Conservation (phyloP, 768 basidiomycete genomes). For the Ephemerocybe angulata region DNA sequence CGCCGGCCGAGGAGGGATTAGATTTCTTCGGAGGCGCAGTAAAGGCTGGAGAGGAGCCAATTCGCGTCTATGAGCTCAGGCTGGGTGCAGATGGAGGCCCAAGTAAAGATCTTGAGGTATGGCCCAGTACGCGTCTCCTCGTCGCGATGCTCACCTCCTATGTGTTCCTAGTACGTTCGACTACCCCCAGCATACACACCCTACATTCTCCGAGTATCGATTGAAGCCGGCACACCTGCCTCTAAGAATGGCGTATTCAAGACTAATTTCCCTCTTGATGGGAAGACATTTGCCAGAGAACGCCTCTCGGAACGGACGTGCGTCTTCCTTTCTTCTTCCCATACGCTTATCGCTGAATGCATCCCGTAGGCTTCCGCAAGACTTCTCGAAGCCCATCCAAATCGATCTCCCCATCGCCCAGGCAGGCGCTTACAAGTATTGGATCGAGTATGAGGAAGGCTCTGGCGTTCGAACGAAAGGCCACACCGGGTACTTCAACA, state of each 20-base stretch:
- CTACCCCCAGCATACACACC: conserved; percentile 87
- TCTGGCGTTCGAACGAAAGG: conserved; percentile 67
- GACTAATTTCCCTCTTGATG: conserved; percentile 96
- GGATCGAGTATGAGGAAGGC: conserved; percentile 83
- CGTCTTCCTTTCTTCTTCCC: conserved; percentile 24
- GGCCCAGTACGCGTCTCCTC: conserved; percentile 23
- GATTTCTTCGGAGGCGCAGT: conserved; percentile 73
- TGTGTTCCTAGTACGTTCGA: conserved; percentile 74
- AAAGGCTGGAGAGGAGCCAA: conserved; percentile 52
- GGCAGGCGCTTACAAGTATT: conserved; percentile 94
- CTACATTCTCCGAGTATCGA: conserved; percentile 86
- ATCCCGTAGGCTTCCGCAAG: conserved; percentile 64
- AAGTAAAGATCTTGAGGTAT: conserved; percentile 74
- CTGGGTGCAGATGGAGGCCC: conserved; percentile 92
- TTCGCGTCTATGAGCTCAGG: conserved; percentile 82
- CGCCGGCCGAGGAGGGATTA: conserved; percentile 90
- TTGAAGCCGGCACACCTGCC: conserved; percentile 90
- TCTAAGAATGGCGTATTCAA: conserved; percentile 88
- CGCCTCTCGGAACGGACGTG: conserved; percentile 74
- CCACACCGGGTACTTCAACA: conserved; percentile 91
- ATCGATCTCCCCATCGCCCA: conserved; percentile 95
- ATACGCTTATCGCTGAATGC: conserved; percentile 16
- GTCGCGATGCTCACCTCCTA: conserved; percentile 10
- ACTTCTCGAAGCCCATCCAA: conserved; percentile 88
- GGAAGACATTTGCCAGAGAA: conserved; percentile 77